phyloP scores from a whole-genome alignment of 1,284 basidiomycete genomes.

The Pseudozyma pruni region DNA sequence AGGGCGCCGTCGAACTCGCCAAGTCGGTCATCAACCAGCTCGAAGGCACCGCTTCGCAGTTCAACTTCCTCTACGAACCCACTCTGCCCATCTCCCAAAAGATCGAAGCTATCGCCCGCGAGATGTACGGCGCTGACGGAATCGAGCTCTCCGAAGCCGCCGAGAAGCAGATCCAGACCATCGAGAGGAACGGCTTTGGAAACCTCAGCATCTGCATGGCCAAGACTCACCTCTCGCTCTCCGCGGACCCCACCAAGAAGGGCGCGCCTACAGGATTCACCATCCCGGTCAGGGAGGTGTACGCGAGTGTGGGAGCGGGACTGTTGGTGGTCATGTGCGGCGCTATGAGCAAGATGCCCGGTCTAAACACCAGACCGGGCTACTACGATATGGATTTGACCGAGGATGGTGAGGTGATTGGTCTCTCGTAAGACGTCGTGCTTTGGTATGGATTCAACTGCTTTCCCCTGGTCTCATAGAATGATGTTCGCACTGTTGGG shows the following conservation, averaged over 20 bases:
- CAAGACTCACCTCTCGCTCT: conserved; percentile 77
- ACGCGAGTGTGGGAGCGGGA: conserved; percentile 90
- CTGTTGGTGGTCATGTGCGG: conserved; percentile 87
- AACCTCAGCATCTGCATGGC: conserved; percentile 88
- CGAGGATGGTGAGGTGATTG: conserved; percentile 68
- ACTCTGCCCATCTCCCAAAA: conserved; percentile 60
- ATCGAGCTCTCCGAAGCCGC: conserved; percentile 75
- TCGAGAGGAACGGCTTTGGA: conserved; percentile 88
- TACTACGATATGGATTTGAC: conserved; percentile 65
- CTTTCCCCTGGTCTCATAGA: conserved; percentile 5
- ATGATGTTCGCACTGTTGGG: background rate
- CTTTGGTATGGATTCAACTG: conserved; percentile 17
- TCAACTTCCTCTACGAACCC: conserved; percentile 66
- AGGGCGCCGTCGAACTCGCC: conserved; percentile 62
- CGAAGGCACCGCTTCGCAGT: conserved; percentile 53
- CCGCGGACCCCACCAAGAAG: conserved; percentile 61
- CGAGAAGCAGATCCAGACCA: conserved; percentile 86
- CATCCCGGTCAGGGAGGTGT: conserved; percentile 88
- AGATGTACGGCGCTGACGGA: conserved; percentile 67
- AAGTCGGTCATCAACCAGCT: conserved; percentile 61
- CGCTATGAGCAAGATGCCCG: conserved; percentile 89
- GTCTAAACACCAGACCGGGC: conserved; percentile 90
- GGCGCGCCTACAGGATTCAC: conserved; percentile 74
- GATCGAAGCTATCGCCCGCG: conserved; percentile 63
- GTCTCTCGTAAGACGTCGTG: conserved; percentile 61